phyloP scores from a whole-genome alignment of 306 rosid species.

The Cucumis melo region DNA sequence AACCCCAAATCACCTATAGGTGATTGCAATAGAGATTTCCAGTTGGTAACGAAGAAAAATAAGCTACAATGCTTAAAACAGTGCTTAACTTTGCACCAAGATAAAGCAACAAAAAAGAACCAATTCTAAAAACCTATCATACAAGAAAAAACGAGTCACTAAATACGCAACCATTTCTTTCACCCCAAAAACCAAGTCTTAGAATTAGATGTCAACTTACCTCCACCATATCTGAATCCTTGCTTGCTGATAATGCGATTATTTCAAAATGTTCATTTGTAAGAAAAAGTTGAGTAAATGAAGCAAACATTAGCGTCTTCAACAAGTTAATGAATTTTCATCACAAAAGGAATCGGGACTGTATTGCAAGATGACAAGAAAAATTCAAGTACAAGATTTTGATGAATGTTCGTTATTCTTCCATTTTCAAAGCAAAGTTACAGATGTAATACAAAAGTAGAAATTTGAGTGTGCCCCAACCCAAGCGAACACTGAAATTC shows the following conservation, averaged over 20 bases:
- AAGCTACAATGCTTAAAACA: too few species aligned
- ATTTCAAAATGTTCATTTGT: conserved; percentile 36
- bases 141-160: too few species aligned
- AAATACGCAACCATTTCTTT: too few species aligned
- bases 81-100: too few species aligned
- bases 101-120: too few species aligned
- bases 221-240: conserved; percentile 23
- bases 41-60: too few species aligned
- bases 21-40: too few species aligned
- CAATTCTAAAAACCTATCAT: too few species aligned
- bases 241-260: conserved; percentile 11
- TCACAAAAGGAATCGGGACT: neutral
- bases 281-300: neutral
- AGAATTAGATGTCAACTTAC: conserved; percentile 13
- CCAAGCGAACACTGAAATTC: neutral
- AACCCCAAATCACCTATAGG: too few species aligned
- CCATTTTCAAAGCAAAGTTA: neutral
- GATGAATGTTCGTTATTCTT: neutral
- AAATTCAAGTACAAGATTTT: neutral
- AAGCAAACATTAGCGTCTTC: neutral
- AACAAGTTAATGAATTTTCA: neutral
- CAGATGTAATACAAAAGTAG: neutral
- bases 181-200: neutral
- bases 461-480: neutral
- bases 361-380: neutral